A percentile compares a stretch with the other conserved stretches of the same genome.
Conservation (phyloP, 176 grass and related monocot genomes). For the Oryza meridionalis region DNA sequence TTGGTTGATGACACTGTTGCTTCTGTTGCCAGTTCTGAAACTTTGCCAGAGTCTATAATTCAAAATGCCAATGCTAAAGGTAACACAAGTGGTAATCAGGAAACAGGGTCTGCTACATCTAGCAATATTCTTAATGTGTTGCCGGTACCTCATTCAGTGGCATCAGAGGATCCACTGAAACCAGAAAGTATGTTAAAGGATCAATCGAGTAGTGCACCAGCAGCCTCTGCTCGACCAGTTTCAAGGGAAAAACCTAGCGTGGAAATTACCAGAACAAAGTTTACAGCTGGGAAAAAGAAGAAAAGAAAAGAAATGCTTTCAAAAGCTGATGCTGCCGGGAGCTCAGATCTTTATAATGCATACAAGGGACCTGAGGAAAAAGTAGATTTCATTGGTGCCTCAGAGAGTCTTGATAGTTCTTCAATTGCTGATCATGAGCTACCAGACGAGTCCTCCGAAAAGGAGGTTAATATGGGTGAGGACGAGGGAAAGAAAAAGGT, state of each 20-base stretch:
- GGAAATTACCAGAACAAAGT: constrained; percentile 59
- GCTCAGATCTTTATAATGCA: constrained; percentile 92
- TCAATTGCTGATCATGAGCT: constrained; percentile 34
- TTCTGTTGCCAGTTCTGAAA: constrained; percentile 26
- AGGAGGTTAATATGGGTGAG: constrained; percentile 43
- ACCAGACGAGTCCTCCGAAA: constrained; percentile 42
- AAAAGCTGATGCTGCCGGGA: constrained; percentile 93
- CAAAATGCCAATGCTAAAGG: constrained; percentile 37
- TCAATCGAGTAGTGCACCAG: constrained; percentile 35
- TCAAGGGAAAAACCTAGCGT: constrained; percentile 67
- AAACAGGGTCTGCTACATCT: constrained; percentile 31
- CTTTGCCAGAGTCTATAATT: constrained; percentile 33
- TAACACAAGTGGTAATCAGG: constrained; percentile 37
- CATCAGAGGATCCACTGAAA: constrained; percentile 42
- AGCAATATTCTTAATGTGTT: constrained; percentile 6
- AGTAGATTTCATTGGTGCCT: constrained; percentile 31
- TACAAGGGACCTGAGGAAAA: constrained; percentile 90
- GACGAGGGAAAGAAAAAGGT: constrained; percentile 66
- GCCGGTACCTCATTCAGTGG: constrained; percentile 9
- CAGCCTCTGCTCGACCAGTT: constrained; percentile 32
- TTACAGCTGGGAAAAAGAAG: constrained; percentile 56
- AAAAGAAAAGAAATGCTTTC: constrained; percentile 81
- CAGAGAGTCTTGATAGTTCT: constrained; percentile 43
- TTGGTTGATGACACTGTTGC: constrained; percentile 22
- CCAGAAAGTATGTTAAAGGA: constrained; percentile 48